Percentiles rank a stretch among this genome's conserved stretches.
phyloP scores from a whole-genome alignment of 202 grass and related monocot species.

The Panicum hallii region DNA sequence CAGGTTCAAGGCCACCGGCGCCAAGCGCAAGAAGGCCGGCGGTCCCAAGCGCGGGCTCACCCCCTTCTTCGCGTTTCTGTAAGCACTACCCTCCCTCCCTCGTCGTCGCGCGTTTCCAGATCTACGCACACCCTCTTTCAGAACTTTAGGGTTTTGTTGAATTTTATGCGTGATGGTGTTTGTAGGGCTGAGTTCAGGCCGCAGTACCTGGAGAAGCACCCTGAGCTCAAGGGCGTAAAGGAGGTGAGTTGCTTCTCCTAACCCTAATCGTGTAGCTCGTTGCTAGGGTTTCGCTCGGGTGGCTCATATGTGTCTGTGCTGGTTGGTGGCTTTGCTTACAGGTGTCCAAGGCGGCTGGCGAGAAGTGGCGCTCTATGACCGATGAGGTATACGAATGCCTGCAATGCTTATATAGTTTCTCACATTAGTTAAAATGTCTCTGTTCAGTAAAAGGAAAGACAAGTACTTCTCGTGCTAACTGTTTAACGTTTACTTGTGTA shows the following conservation, averaged over 20 bases:
- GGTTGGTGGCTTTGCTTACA: constrained; percentile 40
- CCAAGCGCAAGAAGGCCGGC: constrained; percentile 49
- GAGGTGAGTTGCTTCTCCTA: constrained; percentile 49
- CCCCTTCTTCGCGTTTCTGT: constrained; percentile 96
- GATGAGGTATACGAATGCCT: constrained; percentile 57
- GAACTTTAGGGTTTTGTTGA: neutral
- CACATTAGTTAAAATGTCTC: neutral
- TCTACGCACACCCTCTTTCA: constrained; percentile 33
- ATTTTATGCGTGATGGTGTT: neutral
- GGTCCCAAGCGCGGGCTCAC: constrained; percentile 81
- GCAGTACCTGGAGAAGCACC: constrained; percentile 75
- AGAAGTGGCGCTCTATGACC: constrained; percentile 84
- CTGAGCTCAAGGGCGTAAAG: constrained; percentile 73
- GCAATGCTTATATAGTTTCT: constrained; percentile 2
- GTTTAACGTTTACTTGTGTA: constrained; percentile 46
- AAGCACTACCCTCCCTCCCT: neutral
- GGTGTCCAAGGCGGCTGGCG: constrained; percentile 90
- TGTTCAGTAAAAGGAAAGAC: constrained; percentile 10
- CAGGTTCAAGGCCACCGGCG: constrained; percentile 56
- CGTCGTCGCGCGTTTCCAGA: constrained; percentile 22
- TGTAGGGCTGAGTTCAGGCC: constrained; percentile 89
- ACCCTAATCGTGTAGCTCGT: neutral
- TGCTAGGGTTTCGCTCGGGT: constrained; percentile 7
- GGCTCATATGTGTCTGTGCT: constrained; percentile 14
- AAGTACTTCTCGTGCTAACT: neutral